These are phyloP conservation scores for Fusarium nurragi DNA, from an alignment of 2,329 filamentous ascomycete species.

Conservation along the genomic window DNA sequence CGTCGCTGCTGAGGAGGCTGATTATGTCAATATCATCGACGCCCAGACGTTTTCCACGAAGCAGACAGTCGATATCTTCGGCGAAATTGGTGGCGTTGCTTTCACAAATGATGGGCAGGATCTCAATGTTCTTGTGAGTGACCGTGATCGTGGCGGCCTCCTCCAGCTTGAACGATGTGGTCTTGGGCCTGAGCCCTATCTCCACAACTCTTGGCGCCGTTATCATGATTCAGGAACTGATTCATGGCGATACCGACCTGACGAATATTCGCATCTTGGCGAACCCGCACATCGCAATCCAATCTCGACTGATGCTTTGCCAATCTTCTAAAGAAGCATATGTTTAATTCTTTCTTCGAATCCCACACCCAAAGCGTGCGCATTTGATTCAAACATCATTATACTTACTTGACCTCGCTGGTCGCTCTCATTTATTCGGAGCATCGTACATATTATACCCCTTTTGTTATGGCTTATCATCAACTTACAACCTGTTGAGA, in stretches of 20 bases:
- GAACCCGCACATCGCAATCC: constrained; percentile 33
- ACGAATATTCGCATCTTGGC: constrained; percentile 10
- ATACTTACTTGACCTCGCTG: constrained; percentile 7
- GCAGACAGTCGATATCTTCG: constrained; percentile 78
- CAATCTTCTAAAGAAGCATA: constrained; percentile 21
- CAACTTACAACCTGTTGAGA: constrained; percentile 1
- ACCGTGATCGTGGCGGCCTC: constrained; percentile 72
- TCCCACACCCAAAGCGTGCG: neutral
- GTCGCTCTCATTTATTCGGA: neutral
- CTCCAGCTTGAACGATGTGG: constrained; percentile 66
- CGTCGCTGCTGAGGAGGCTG: constrained; percentile 79
- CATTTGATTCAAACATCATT: constrained; percentile 8
- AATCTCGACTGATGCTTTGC: constrained; percentile 26
- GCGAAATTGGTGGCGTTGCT: constrained; percentile 74
- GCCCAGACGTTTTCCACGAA: constrained; percentile 70
- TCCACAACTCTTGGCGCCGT: constrained; percentile 33
- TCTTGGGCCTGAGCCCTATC: constrained; percentile 42
- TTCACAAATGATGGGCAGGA: constrained; percentile 74
- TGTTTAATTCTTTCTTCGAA: neutral
- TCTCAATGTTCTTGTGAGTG: constrained; percentile 74
- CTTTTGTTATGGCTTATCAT: constrained; percentile 25
- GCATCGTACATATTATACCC: constrained; percentile 27
- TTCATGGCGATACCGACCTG: constrained; percentile 21
- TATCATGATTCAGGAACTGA: constrained; percentile 1
- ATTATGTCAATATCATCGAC: constrained; percentile 76